Evolutionary conservation across 2,329 filamentous ascomycete genomes (phyloP).

Genomic region (Scedosporium apiospermum): DNA sequence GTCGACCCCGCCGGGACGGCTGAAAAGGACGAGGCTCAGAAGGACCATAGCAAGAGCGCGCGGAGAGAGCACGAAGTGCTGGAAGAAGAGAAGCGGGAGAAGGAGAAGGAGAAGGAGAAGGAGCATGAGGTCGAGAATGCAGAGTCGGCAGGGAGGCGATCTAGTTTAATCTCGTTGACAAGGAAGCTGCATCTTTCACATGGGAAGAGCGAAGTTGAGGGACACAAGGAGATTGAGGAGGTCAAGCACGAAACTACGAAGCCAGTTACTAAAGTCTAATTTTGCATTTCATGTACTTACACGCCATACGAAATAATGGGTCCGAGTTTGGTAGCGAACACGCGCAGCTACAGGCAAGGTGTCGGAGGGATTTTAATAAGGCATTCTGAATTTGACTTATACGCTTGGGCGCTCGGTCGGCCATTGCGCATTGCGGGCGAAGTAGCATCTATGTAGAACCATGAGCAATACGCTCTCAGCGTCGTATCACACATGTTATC

Average conservation of each 20-base stretch:
- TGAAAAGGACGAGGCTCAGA: neutral
- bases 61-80: conserved; percentile 1
- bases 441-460: too few relatives aligned
- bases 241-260: neutral
- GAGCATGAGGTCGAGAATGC: neutral
- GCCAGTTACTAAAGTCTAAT: neutral
- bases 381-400: too few relatives aligned
- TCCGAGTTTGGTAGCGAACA: neutral
- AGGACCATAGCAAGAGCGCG: conserved; percentile 3
- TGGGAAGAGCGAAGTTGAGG: neutral
- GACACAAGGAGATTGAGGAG: neutral
- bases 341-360: neutral
- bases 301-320: neutral
- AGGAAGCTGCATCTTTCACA: conserved; percentile 1
- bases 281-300: neutral
- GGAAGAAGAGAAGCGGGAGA: neutral
- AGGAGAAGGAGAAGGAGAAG: neutral
- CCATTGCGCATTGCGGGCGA: too few relatives aligned
- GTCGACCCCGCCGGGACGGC: neutral
- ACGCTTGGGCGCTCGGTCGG: too few relatives aligned
- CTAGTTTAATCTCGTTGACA: neutral
- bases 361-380: neutral
- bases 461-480: too few relatives aligned
- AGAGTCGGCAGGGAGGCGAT: neutral
- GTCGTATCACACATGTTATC: too few relatives aligned